Evolutionary conservation across 176 grass and related monocot species (phyloP), one percentile per base, ranked within the genome.

Genomic region (Eleusine indica): DNA sequence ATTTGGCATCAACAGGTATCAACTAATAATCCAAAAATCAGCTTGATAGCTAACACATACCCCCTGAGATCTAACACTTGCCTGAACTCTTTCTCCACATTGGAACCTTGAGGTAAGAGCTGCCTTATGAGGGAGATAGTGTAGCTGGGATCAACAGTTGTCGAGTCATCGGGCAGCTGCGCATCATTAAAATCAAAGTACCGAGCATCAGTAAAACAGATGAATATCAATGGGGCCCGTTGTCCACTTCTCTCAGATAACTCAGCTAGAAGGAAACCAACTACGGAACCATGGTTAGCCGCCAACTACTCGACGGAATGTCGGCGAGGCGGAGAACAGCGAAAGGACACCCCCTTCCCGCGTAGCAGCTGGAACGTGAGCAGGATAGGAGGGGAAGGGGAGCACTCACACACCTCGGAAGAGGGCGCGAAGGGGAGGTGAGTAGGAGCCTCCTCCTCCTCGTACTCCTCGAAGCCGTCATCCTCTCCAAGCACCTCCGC

Each of bases 101-200:
- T 85, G 38, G 80, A 87, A 49, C 87, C 87, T 61, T 78, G 47
- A 80, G 96, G 93, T 38, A 98, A 42, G 60, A 98, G 89, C 74
- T 87, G 85, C 74, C 96, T 76, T 77, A 98, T 90, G 80, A 95
- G 91, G 56, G 90, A 94, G 75, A 98, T 98, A 12, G 82, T 93
- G 85, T 94, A 95, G 85, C 93, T 94, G 53, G 93, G 96, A 87
- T 98, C 96, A 90, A 98, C 89, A 66, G 93, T 95, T 47, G 91
- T 95, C 21, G 83, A 35, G 9, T 91, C 82, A 70, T 98, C 93
- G 57, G 82, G 83, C 64, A 85, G 42, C 96, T 95, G 88, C 46
- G 82, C 42, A 54, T 8, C 30, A 90, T 80, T 11, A 58, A 32
- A 30, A 32, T 16, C 61, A 78, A 43, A 42, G 73, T 48, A 82